These are phyloP conservation scores for Barnettozyma hawaiiensis DNA, from an alignment of 1,139 yeast species.

Conservation along the genomic window DNA sequence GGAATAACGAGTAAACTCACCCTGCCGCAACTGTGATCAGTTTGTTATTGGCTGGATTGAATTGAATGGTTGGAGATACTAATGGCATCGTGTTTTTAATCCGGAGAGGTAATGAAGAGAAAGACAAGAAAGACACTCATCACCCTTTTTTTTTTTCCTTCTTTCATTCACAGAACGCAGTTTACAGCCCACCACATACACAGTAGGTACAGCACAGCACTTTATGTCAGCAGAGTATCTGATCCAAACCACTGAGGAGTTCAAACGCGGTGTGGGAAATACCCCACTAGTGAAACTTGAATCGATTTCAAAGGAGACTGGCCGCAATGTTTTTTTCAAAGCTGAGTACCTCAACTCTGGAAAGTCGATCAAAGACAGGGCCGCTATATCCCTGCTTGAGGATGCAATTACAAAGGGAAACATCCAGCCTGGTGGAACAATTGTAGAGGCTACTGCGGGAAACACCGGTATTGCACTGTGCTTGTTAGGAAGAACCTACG, in stretches of 20 bases:
- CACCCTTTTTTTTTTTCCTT: not conserved
- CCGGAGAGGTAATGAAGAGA: no score
- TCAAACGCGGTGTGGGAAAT: slow-evolving; percentile 50
- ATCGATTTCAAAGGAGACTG: slow-evolving; percentile 25
- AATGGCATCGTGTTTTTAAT: slow-evolving; percentile 8
- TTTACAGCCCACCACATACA: no score
- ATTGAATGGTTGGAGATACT: slow-evolving; percentile 31
- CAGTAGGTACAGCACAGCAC: no score
- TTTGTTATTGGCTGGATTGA: slow-evolving; percentile 37
- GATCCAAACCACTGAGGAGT: slow-evolving; percentile 49
- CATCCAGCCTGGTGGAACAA: slow-evolving; percentile 45
- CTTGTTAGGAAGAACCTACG: slow-evolving; percentile 16
- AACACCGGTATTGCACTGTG: slow-evolving; percentile 23
- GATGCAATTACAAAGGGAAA: slow-evolving; percentile 67
- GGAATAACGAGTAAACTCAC: slow-evolving; percentile 9
- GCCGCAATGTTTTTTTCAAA: slow-evolving; percentile 70
- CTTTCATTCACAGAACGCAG: no score
- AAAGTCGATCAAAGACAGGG: slow-evolving; percentile 81
- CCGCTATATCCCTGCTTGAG: slow-evolving; percentile 64
- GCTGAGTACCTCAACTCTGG: slow-evolving; percentile 89
- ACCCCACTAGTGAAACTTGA: slow-evolving; percentile 21
- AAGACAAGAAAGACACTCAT: no score
- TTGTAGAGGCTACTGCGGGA: slow-evolving; percentile 35
- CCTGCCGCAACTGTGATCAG: slow-evolving; percentile 64
- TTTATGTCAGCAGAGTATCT: slow-evolving; percentile 30